Conservation (phyloP, 73 alveolate species). For the Paramecium tetraurelia region DNA sequence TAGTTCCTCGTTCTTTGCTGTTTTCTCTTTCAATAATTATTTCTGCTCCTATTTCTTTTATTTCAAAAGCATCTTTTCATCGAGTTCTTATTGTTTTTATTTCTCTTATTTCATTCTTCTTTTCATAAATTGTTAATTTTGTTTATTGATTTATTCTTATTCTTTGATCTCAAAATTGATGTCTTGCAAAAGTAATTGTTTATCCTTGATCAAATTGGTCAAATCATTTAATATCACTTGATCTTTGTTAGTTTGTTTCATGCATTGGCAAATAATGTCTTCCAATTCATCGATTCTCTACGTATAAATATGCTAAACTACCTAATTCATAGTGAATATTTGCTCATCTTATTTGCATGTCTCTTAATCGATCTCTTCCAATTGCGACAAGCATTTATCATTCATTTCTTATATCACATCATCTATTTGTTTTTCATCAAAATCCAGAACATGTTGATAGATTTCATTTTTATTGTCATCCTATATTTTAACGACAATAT, state of each 20-base stretch:
- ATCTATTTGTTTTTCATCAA: background rate
- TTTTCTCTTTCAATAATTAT: background rate
- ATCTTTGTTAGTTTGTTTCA: background rate
- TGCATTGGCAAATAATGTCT: background rate
- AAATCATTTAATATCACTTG: background rate
- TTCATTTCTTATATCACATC: background rate
- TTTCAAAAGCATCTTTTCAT: background rate
- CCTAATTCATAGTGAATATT: background rate
- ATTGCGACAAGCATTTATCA: background rate
- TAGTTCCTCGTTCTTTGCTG: background rate
- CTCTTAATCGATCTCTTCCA: background rate
- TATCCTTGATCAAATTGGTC: background rate
- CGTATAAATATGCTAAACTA: background rate
- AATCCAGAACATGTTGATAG: background rate
- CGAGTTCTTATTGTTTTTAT: background rate
- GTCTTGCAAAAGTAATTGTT: background rate
- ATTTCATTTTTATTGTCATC: constrained; percentile 7
- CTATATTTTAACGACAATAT: background rate
- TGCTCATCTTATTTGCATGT: background rate
- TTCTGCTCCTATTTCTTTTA: background rate
- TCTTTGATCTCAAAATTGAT: background rate
- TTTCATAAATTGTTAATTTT: background rate
- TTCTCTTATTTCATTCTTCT: background rate
- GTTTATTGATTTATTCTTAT: background rate
- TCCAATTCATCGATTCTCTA: constrained; percentile 1